Evolutionary conservation across 2,329 filamentous ascomycete genomes (phyloP), one percentile per base, ranked within the genome.

Genomic region (Knufia fluminis): DNA sequence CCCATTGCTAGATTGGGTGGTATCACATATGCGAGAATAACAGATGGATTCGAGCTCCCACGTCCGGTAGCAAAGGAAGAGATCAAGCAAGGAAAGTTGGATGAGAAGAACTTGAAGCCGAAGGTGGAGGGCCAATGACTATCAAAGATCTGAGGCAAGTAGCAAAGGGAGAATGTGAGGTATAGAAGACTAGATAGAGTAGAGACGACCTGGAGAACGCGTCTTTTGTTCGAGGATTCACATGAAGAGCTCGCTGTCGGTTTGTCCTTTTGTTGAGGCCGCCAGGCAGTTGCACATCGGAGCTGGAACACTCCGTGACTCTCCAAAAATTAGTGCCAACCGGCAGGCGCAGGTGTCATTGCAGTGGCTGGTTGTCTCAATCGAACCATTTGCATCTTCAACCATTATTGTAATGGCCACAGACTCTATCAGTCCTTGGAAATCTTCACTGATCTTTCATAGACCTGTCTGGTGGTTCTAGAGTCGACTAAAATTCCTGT

Each of bases 1-100:
- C 88, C 91, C 0, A 75, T 95, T 14, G 46, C 46, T 4, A 80
- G 91, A 32, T 61, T 96, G 20, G 91, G 91, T 22, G 91, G 91
- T 1, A 94, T 96, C 59, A 84, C 84, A 0, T 97, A 95, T 64
- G 84, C 76, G 0, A 76, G 89, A 38, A 71, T 77, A 0, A 81
- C 77, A 0, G 80, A 90, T 54, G 83, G 71, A 0, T 69, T 87
- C 22, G 89, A 95, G 71, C 66, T 95, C 20, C 78, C 76, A 4
- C 72, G 85, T 35, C 81, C 76, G 0, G 74, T 54, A 3, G 47
- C 55, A 19, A 39, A 53, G 28, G 40, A 52, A 17, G 56, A 54
- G 9, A 49, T 49, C 20, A 10, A 50, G 33, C 14, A 45, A 3
- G 48, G 48, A 3, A 50, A 50, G 32, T n/a, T 50, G 33, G 26